Base-by-base conservation (phyloP, 352 stramenopile genomes). In the Phytophthora sojae region DNA sequence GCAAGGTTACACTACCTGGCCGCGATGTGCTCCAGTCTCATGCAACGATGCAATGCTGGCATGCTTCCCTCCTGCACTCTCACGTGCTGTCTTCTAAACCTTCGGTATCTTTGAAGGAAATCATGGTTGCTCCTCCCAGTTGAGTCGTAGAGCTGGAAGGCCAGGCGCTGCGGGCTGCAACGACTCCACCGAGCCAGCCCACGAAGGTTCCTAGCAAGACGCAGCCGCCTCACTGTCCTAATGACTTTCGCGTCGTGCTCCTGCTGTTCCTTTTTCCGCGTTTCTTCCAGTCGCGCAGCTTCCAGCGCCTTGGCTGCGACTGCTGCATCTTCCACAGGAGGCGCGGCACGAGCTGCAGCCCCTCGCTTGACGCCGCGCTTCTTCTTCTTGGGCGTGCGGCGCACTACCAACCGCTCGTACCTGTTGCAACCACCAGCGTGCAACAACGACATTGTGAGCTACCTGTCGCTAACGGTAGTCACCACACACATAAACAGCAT, bases 341-440 rank as follows among this genome's bases (percentile, higher is more conserved):
- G 45, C 4, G 1, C 15, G 19, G 14, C 11, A 23, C 17, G 47
- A 23, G 30, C 23, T 52, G 60, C 44, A 45, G 19, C 32, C 19
- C n/a, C 25, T 39, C 56, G 30, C 59, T 66, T 56, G 15, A 42
- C 61, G 25, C 49, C 60, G 35, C 35, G 64, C 21, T 21, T 21
- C 39, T 62, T 68, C 51, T 67, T 66, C n/a, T 57, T 57, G 29
- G 11, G 57, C n/a, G 61, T 62, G n/a, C 68, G 47, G 4, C 58
- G 55, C 52, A 60, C 52, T 42, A 83, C 76, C 57, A 86, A 51
- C 8, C 72, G 61, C 53, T 86, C 75, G 29, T 86, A 86, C 14
- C 76, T 83, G 30, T 44, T 15, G 25, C 37, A 56, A 19, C 4
- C 52, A 21, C 6, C 35, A 42, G 35, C 11, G 11, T 15, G 21